Evolutionary conservation across 345 rosid genomes (phyloP), one percentile per base, ranked within the genome.

Genomic region (Camelina hispida): DNA sequence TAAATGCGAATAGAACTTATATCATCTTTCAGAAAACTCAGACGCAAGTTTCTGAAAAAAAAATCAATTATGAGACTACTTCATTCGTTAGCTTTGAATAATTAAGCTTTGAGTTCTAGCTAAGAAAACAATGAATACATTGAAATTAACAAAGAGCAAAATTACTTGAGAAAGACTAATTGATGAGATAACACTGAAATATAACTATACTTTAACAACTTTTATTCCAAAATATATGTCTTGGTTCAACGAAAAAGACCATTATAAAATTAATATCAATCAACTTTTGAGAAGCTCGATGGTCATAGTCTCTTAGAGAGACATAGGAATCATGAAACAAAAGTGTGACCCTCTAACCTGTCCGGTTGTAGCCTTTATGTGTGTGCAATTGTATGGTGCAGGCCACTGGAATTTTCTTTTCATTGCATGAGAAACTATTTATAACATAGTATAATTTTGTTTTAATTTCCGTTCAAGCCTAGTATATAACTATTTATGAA

Each of bases 321-420:
- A 37, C 34, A 23, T 16, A 35, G n/a, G 4, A 35, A 35, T 11
- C 58, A 7, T 23, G 46, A 59, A 8, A 15, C 28, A 17, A 59
- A 59, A 59, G 25, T 10, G 9, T 8, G 4, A 2, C n/a, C 4
- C 25, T 37, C 46, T 58, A 10, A 59, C 64, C 46, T 35, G 46
- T 59, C 15, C 25, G 2, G 34, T 53, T 53, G 34, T 23, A 23
- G 34, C 58, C 34, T 53, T n/a, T 53, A 23, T 23, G 16, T 23
- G 58, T 22, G 12, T 22, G 57, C 23, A 52, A 25, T 22, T 52
- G 30, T 52, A 34, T 58, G 85, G 92, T 9, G 91, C 90, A 72
- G 18, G 30, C 30, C 30, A 28, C 30, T 28, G 30, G 30, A 28
- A 28, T 28, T 28, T 28, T 28, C 30, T 28, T 28, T 28, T 28